phyloP scores from a whole-genome alignment of 2,329 filamentous ascomycete species.

The Juglanconis sp. region DNA sequence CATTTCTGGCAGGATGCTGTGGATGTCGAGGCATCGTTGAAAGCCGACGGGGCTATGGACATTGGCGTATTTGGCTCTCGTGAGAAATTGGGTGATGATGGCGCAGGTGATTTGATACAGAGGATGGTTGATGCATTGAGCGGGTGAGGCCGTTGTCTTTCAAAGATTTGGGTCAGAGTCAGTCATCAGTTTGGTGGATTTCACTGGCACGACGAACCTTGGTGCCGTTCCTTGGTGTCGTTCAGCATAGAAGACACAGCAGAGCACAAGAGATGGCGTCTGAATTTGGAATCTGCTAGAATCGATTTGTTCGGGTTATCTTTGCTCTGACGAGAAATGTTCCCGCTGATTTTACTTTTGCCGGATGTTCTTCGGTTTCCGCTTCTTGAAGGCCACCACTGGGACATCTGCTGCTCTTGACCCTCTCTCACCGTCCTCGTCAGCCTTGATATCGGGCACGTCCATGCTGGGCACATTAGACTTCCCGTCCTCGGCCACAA shows the following conservation, averaged over 20 bases:
- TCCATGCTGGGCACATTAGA: neutral
- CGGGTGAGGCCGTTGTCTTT: neutral
- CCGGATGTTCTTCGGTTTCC: conserved; percentile 65
- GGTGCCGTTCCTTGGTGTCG: no score
- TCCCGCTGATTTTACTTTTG: conserved; percentile 44
- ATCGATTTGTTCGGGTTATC: neutral
- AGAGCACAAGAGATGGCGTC: no score
- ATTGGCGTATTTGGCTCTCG: conserved; percentile 38
- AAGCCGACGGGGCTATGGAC: conserved; percentile 27
- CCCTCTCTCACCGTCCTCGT: conserved; percentile 24
- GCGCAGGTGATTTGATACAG: conserved; percentile 3
- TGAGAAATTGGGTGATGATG: conserved; percentile 8
- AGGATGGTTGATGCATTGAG: conserved; percentile 5
- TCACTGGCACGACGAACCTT: no score
- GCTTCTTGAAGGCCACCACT: conserved; percentile 73
- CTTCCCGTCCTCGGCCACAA: conserved; percentile 22
- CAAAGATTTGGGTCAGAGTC: neutral
- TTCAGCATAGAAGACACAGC: no score
- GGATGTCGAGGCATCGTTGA: conserved; percentile 39
- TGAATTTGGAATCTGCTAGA: neutral
- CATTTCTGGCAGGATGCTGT: conserved; percentile 31
- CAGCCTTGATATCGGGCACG: conserved; percentile 9
- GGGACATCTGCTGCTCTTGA: conserved; percentile 24
- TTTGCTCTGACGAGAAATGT: neutral
- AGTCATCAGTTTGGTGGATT: no score